Conservation (phyloP, 768 basidiomycete genomes). For the Ephemerocybe angulata region DNA sequence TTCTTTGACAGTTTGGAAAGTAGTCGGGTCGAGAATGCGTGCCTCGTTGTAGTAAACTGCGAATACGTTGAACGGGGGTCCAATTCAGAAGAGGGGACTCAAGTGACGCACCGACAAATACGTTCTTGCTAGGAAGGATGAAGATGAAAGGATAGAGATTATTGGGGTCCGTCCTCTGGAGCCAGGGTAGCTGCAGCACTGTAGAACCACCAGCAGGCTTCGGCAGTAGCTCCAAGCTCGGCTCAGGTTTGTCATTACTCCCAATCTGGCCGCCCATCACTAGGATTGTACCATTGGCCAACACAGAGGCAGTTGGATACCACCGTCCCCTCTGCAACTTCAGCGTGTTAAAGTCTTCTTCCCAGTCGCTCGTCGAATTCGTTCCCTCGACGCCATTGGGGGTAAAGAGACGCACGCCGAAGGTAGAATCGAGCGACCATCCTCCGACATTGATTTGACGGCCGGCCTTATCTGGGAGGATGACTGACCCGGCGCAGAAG, state of each 20-base stretch:
- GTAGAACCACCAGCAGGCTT: slow-evolving; percentile 63
- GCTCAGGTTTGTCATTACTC: slow-evolving; percentile 61
- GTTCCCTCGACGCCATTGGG: slow-evolving; percentile 66
- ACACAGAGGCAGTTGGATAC: slow-evolving; percentile 66
- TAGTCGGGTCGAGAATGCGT: slow-evolving; percentile 63
- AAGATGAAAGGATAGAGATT: slow-evolving; percentile 78
- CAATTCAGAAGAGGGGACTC: not conserved
- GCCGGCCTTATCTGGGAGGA: slow-evolving; percentile 71
- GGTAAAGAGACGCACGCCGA: slow-evolving; percentile 67
- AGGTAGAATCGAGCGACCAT: slow-evolving; percentile 70
- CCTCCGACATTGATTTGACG: slow-evolving; percentile 66
- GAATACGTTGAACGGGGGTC: not conserved
- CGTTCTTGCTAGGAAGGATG: slow-evolving; percentile 61
- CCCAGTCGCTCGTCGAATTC: slow-evolving; percentile 77
- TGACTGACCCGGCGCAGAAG: slow-evolving; percentile 72
- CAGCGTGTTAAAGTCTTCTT: slow-evolving; percentile 60
- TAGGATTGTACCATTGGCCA: slow-evolving; percentile 71
- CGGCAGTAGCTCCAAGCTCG: slow-evolving; percentile 70
- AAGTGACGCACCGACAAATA: slow-evolving; percentile 61
- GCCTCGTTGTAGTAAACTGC: slow-evolving; percentile 76
- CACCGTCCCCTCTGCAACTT: slow-evolving; percentile 65
- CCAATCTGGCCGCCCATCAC: slow-evolving; percentile 75
- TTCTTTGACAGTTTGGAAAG: slow-evolving; percentile 54
- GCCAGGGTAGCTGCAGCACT: slow-evolving; percentile 56
- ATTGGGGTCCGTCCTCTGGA: slow-evolving; percentile 71